Base-by-base conservation (phyloP, 371 early-diverging fungal genomes). In the Lichtheimia ornata region DNA sequence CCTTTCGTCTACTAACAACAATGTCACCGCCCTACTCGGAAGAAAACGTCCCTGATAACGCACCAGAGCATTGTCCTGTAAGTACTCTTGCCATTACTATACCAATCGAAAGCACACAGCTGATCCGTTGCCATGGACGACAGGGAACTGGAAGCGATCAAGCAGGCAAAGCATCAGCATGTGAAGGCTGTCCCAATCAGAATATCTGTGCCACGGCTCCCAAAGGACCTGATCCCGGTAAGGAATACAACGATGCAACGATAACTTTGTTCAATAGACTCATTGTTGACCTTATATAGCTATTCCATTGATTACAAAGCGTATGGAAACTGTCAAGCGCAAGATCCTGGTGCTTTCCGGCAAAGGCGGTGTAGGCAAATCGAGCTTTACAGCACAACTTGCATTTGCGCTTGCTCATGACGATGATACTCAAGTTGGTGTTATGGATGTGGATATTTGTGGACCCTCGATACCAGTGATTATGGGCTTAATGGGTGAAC, bases 311-410 rank as follows among this genome's bases (percentile, higher is more conserved):
- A 93, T 96, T 53, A 85, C 84, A 5, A 83, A 88, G 42, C 81
- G 91, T 43, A 73, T 95, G 65, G 60, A 70, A 2, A 65, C 68
- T 18, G 86, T 93, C 24, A 85, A 84, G 63, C 90, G 91, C 69
- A 93, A 93, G 70, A 80, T 99, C 53, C 83, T 99, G n/a, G 86
- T 99, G 2, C 88, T 99, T 42, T 95, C 96, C 6, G 99, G 99
- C 55, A 99, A 99, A 73, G 99, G 99, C 45, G 99, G 99, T 40
- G 99, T 99, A 6, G 99, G 98, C 42, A 98, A 98, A 74, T 89
- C 91, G 42, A 94, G 94, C 15, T 91, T 94, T 55, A 89, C 92
- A 2, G 74, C 88, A 0, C 91, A 94, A 50, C 84, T 96, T 0
- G 89, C 92, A 0, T 88, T 91, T 69, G 88, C 94, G 2, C 83